Evolutionary conservation across 108 stramenopile genomes (phyloP).

Genomic region (Nannochloropsis oceanica): DNA sequence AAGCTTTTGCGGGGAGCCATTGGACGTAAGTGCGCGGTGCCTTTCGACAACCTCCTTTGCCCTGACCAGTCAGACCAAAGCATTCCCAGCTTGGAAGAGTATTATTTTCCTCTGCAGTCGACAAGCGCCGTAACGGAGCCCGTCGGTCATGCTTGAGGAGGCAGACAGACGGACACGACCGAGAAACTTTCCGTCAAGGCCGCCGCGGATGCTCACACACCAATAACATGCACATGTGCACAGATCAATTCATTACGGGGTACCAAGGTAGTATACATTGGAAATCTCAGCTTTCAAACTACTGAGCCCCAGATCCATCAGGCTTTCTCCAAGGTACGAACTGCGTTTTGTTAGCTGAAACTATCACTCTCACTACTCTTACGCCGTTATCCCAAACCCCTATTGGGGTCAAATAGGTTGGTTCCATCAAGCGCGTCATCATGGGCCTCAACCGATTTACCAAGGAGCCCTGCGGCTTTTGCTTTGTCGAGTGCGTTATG

Average conservation of each 20-base stretch:
- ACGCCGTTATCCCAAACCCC: not conserved
- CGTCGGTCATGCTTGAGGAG: too few relatives aligned
- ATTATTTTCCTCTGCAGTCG: too few relatives aligned
- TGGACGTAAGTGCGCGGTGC: not conserved
- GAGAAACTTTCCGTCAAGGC: too few relatives aligned
- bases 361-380: not conserved
- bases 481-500: slow-evolving; percentile 65
- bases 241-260: not conserved
- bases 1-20: not conserved
- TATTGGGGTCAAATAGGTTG: slow-evolving; percentile 34
- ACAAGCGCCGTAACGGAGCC: too few relatives aligned
- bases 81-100: too few relatives aligned
- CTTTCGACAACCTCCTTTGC: not conserved
- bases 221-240: not conserved
- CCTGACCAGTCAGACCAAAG: too few relatives aligned
- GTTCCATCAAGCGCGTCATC: slow-evolving; percentile 61
- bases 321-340: slow-evolving; percentile 49
- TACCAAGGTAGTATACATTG: slow-evolving; percentile 69
- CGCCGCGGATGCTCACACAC: too few relatives aligned
- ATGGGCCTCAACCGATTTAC: slow-evolving; percentile 75
- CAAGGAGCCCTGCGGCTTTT: slow-evolving; percentile 82
- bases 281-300: slow-evolving; percentile 84
- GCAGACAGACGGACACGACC: too few relatives aligned
- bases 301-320: slow-evolving; percentile 59
- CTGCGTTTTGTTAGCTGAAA: not conserved